Evolutionary conservation across 495 filamentous ascomycete genomes (phyloP).

Genomic region (Aspergillus wentii): DNA sequence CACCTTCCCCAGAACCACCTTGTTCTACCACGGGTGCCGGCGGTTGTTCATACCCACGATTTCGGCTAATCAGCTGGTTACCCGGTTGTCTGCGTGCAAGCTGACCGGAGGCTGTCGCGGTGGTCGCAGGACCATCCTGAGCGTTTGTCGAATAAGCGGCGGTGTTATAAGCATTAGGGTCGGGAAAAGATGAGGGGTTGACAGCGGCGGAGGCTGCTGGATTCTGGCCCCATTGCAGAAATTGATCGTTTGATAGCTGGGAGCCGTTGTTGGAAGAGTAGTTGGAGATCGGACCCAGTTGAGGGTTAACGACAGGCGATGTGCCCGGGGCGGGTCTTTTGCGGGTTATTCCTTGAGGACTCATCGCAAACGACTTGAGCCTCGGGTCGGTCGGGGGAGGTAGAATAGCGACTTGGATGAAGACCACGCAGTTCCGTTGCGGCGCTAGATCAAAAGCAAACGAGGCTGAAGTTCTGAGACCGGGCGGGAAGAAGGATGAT

Average conservation of each 20-base stretch:
- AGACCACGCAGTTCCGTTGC: no score
- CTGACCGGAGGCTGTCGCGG: constrained; percentile 54
- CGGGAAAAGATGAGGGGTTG: constrained; percentile 23
- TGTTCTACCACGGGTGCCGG: constrained; percentile 47
- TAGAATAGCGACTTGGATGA: constrained; percentile 3
- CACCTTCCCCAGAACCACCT: constrained; percentile 33
- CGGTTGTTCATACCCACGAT: constrained; percentile 39
- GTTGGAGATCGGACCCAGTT: constrained; percentile 29
- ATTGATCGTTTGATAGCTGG: constrained; percentile 49
- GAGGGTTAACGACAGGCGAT: constrained; percentile 50
- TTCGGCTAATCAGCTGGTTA: constrained; percentile 55
- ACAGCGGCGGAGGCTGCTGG: constrained; percentile 28
- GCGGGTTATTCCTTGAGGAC: constrained; percentile 44
- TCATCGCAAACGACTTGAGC: constrained; percentile 24
- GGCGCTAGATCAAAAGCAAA: no score
- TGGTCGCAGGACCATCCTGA: constrained; percentile 38
- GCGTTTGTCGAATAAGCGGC: constrained; percentile 25
- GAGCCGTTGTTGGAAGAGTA: constrained; percentile 27
- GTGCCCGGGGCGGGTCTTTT: constrained; percentile 74
- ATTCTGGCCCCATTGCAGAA: constrained; percentile 49
- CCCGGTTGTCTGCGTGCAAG: constrained; percentile 57
- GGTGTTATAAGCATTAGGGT: constrained; percentile 39
- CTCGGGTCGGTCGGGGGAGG: constrained; percentile 4
- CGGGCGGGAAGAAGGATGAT: no score
- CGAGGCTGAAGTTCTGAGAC: no score